Evolutionary conservation across 257 asterid genomes (phyloP).

Genomic region (Catharanthus roseus): DNA sequence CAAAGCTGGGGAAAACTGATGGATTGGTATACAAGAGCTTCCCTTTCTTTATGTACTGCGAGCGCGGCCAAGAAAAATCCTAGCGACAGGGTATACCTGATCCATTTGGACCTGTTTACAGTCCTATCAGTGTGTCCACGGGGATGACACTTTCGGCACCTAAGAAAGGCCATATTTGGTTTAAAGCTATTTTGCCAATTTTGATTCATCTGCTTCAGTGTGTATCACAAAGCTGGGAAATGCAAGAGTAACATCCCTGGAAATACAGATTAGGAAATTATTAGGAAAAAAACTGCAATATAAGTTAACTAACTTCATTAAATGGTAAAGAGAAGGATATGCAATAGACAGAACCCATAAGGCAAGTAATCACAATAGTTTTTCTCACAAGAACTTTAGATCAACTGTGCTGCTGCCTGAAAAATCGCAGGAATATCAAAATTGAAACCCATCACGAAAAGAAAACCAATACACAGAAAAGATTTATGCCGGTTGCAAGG

Average conservation of each 20-base stretch:
- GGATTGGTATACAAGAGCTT: neutral
- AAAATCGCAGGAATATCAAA: neutral
- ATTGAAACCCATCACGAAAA: too few relatives aligned
- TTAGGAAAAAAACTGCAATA: neutral
- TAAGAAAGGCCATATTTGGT: neutral
- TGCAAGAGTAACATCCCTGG: constrained; percentile 19
- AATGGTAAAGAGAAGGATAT: too few relatives aligned
- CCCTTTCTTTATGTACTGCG: neutral
- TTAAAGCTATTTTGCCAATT: neutral
- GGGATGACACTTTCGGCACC: too few relatives aligned
- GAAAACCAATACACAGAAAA: too few relatives aligned
- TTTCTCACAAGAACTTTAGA: neutral
- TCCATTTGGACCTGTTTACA: too few relatives aligned
- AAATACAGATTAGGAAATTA: neutral
- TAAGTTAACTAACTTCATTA: too few relatives aligned
- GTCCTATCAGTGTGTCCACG: too few relatives aligned
- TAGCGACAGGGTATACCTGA: too few relatives aligned
- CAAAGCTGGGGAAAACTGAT: neutral
- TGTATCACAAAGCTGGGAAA: constrained; percentile 26
- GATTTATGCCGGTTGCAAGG: neutral
- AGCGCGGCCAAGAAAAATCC: too few relatives aligned
- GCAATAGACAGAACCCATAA: too few relatives aligned
- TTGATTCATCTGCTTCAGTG: constrained; percentile 17
- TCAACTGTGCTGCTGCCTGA: neutral
- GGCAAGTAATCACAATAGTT: too few relatives aligned